A percentile compares a stretch with the other conserved stretches of the same genome.
Conservation (phyloP, 352 stramenopile genomes). For the Phytophthora pseudosyringae region DNA sequence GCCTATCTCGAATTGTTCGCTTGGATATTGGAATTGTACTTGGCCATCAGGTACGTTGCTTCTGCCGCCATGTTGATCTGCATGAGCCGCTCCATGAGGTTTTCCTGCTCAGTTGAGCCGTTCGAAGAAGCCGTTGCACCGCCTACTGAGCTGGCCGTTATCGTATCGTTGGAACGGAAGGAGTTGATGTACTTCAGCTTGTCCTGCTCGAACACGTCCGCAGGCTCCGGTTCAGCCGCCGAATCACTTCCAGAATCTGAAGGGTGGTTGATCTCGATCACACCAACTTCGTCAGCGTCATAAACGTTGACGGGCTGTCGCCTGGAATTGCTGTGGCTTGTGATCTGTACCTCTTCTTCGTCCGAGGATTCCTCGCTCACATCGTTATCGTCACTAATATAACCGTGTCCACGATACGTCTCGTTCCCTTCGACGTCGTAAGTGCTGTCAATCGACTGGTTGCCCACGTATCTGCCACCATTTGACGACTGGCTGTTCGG, state of each 20-base stretch:
- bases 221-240: constrained; percentile 32
- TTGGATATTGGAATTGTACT: constrained; percentile 68
- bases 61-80: constrained; percentile 74
- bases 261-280: constrained; percentile 46
- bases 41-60: constrained; percentile 73
- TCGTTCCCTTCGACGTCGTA: constrained; percentile 34
- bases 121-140: constrained; percentile 16
- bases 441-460: constrained; percentile 40
- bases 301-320: constrained; percentile 32
- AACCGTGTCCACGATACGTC: constrained; percentile 35
- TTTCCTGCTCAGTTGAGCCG: constrained; percentile 41
- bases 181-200: constrained; percentile 75
- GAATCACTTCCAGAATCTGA: constrained; percentile 34
- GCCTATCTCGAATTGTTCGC: constrained; percentile 31
- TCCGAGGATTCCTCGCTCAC: constrained; percentile 30
- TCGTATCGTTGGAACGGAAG: constrained; percentile 41
- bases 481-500: constrained; percentile 8
- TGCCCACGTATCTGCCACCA: constrained; percentile 16
- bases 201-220: constrained; percentile 56
- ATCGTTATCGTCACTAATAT: constrained; percentile 33
- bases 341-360: constrained; percentile 26
- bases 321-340: constrained; percentile 5
- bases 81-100: constrained; percentile 65
- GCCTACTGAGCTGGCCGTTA: constrained; percentile 8
- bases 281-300: constrained; percentile 40